Evolutionary conservation across 75 land plant species (phyloP).

Genomic region (Pinus albicaulis): DNA sequence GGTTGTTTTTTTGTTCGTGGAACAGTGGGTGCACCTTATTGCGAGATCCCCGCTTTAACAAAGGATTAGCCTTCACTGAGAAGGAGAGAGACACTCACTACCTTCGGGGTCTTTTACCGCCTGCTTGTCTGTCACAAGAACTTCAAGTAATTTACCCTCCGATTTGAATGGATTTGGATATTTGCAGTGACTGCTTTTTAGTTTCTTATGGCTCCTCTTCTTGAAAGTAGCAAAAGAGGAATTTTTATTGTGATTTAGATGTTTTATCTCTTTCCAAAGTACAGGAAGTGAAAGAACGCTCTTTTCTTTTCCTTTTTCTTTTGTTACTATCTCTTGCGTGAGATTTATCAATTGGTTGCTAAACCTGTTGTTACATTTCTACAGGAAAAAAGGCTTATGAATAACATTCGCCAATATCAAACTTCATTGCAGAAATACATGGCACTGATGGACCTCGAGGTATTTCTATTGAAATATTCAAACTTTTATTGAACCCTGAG

Average conservation of each 20-base stretch:
- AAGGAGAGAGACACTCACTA: conserved; percentile 90
- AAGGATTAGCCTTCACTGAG: conserved; percentile 85
- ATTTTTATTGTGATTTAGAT: not conserved
- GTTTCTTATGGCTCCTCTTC: not conserved
- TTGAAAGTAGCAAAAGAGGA: not conserved
- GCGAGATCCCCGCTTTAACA: conserved; percentile 88
- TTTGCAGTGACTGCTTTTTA: not conserved
- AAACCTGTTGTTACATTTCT: not conserved
- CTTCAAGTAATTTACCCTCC: conserved; percentile 57
- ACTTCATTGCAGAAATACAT: conserved; percentile 83
- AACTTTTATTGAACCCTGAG: not conserved
- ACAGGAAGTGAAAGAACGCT: not conserved
- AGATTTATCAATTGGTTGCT: not conserved
- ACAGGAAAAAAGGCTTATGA: conserved; percentile 71
- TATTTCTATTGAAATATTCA: conserved; percentile 10
- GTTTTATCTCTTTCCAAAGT: not conserved
- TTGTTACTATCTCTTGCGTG: not conserved
- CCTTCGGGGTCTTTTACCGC: conserved; percentile 88
- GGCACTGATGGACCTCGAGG: conserved; percentile 97
- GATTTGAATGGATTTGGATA: not conserved
- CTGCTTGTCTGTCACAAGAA: conserved; percentile 64
- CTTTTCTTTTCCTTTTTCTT: no score
- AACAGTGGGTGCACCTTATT: conserved; percentile 74
- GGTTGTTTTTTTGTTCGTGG: not conserved
- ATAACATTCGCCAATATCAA: conserved; percentile 73